Evolutionary conservation across 495 filamentous ascomycete species (phyloP), one percentile per base, ranked within the genome.

Genomic region (Trichoderma virens): DNA sequence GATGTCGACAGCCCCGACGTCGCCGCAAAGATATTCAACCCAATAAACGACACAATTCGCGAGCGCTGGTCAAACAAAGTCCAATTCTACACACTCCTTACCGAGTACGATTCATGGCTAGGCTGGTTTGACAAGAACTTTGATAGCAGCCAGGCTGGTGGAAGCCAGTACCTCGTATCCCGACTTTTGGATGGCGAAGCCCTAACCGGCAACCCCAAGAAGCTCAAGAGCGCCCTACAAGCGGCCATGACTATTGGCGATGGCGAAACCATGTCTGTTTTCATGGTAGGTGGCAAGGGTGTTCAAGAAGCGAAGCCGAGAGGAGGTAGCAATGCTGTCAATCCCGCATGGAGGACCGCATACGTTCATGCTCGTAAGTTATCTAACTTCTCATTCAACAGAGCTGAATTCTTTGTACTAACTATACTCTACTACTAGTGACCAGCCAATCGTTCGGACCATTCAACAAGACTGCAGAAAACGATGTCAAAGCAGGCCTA

Each of bases 291-390:
- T 0, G 76, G 76, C 3, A 67, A 71, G 61, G 77, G 76, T 2
- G 71, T 75, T 3, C 68, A 66, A 16, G 51, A 76, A 16, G 75
- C 75, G 11, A 64, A 80, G 79, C 72, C 76, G 32, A 65, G 76
- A 35, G 77, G 76, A 2, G 73, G 73, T 4, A 69, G 75, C 30
- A 73, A 71, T 34, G 73, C 84, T 0, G 78, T 86, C 5, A 71
- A 79, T 20, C 85, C 85, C 11, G 81, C 80, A 4, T 87, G 85
- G 84, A 76, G 86, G 39, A 78, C 75, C 16, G 70, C 83, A 0
- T 67, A 84, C 39, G 77, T 83, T 45, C 76, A 77, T 38, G 59
- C 70, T 8, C 64, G 71, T 69, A 65, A 59, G 71, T 67, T 38
- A 0, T 23, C 32, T 20, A 14, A 9, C 13, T 32, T 30, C 39